Conservation (phyloP, 208 protist species). For the Crithidia thermophila region DNA sequence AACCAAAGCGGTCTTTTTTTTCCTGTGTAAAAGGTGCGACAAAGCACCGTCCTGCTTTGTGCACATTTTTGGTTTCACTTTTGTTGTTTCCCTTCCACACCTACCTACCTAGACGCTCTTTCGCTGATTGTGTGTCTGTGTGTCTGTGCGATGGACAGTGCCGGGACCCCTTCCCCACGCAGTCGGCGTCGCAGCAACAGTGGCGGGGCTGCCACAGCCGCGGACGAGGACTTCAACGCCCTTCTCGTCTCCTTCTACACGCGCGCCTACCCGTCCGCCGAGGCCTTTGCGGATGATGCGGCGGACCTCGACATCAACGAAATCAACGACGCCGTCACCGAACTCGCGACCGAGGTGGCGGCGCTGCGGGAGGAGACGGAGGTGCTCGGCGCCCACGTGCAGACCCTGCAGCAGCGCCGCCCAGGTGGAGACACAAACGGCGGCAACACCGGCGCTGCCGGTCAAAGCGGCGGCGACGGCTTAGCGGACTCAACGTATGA, state of each 20-base stretch:
- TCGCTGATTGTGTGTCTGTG: constrained; percentile 15
- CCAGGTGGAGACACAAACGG: no score
- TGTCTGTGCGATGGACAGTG: constrained; percentile 27
- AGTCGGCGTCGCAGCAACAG: constrained; percentile 7
- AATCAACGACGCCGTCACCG: constrained; percentile 48
- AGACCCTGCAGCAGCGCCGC: constrained; percentile 35
- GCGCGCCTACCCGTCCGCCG: constrained; percentile 51
- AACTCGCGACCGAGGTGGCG: constrained; percentile 74
- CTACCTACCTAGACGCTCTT: not conserved
- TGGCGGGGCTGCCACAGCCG: not conserved
- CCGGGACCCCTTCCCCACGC: not conserved
- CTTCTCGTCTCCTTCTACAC: constrained; percentile 73
- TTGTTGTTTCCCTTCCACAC: not conserved
- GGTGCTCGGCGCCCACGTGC: constrained; percentile 47
- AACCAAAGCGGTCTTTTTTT: not conserved
- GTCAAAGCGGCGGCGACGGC: not conserved
- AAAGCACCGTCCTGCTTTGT: not conserved
- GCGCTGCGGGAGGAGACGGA: constrained; percentile 64
- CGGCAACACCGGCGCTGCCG: not conserved
- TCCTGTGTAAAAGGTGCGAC: not conserved
- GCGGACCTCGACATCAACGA: constrained; percentile 41
- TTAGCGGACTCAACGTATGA: not conserved
- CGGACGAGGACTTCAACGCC: constrained; percentile 35
- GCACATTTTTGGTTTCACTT: not conserved
- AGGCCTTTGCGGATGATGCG: constrained; percentile 41